Base-by-base conservation (phyloP, 1,284 basidiomycete genomes). In the Wolfiporia cocos region DNA sequence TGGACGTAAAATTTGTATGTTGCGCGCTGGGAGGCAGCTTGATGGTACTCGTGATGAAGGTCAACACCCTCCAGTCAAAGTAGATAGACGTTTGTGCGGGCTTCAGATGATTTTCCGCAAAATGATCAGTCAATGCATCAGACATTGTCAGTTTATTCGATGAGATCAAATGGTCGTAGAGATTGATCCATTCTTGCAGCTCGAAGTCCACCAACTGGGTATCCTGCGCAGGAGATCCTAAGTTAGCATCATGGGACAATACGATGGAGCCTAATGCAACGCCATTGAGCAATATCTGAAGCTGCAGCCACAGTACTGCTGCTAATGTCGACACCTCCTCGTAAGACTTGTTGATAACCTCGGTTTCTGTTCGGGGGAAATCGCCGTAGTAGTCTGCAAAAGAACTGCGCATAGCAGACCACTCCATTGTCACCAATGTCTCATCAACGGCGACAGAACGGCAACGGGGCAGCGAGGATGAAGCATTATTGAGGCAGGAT, bases 251-350 rank as follows among this genome's bases (percentile, higher is more conserved):
- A 20, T 67, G 59, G 3, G 70, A 61, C 5, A 76, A 57, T 30
- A 81, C 62, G 26, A 85, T 65, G 1, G 86, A 78, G 1, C 83
- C 81, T 18, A 78, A 62, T 0, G 73, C 71, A 11, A 89, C 51
- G 0, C 87, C 88, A 48, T 77, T 81, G 35, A 69, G 67, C 39
- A 88, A 58, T 14, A 88, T 69, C 43, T 85, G 77, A 15, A 78
- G 56, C 52, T 91, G 86, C 0, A 66, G 73, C 73, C 79, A 83
- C 4, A 89, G 61, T 14, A 70, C 59, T 10, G 73, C 70, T 48
- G 71, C 70, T 33, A 77, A 67, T 4, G 85, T 65, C 1, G 81
- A 75, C 3, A 85, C 55, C 51, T 90, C 86, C 63, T 91, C 88
- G 51, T 78, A 81, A 9, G 73, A 71, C 40, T 60, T 62, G 4